phyloP scores from a whole-genome alignment of 257 asterid genomes.

The Jasminum sambac region DNA sequence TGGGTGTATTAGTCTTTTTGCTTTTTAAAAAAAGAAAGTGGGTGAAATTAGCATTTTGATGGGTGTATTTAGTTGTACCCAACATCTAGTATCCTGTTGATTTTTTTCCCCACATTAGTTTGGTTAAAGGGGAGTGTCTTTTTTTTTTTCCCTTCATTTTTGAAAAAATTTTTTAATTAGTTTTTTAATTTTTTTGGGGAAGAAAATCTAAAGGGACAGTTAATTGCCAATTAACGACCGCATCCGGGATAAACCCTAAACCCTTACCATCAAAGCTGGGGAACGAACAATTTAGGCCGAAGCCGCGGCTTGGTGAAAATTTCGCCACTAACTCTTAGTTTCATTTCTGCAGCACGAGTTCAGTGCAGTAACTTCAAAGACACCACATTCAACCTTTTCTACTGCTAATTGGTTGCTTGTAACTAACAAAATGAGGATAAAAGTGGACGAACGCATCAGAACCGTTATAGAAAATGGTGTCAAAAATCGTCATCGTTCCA shows the following conservation, averaged over 20 bases:
- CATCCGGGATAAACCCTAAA: conserved; percentile 8
- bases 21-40: too few species aligned
- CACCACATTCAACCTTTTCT: not conserved
- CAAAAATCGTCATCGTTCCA: conserved; percentile 80
- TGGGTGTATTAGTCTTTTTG: too few species aligned
- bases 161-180: too few species aligned
- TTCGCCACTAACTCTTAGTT: not conserved
- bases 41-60: too few species aligned
- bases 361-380: not conserved
- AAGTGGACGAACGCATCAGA: conserved; percentile 81
- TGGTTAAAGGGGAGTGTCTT: too few species aligned
- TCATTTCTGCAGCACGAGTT: not conserved
- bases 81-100: too few species aligned
- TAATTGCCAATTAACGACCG: too few species aligned
- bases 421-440: conserved; percentile 58
- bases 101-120: too few species aligned
- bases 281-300: not conserved
- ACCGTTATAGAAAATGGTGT: conserved; percentile 92
- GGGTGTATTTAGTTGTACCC: too few species aligned
- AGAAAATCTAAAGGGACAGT: too few species aligned
- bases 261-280: not conserved
- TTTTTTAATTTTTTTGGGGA: too few species aligned
- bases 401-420: not conserved
- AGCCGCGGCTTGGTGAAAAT: not conserved
- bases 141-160: too few species aligned